Evolutionary conservation across 495 filamentous ascomycete species (phyloP), one percentile per base, ranked within the genome.

Genomic region (Hyphodiscus hymeniophilus): DNA sequence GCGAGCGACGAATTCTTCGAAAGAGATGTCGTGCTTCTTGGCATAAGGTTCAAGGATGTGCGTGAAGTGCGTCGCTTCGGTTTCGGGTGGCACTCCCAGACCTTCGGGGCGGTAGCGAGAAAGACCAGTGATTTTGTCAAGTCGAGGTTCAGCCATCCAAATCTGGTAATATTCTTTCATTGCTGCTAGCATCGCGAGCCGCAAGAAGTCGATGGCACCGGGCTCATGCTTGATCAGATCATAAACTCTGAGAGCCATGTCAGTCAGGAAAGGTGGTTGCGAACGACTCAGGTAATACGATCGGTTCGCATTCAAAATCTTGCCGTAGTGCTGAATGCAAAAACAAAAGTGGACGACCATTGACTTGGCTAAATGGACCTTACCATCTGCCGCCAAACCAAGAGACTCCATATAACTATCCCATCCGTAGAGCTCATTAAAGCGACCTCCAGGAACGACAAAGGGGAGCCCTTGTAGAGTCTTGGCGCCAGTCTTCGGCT

Each of bases 331-430:
- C 65, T 87, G 81, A 66, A 98, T 96, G 68, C 87, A 90, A 68
- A 98, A 98, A 64, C 85, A 90, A 65, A 97, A 97, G 67, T 98
- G 91, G 54, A 78, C 67, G 26, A 97, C 87, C 87, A 97, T 97
- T 20, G 84, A 76, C 66, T 94, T 94, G 46, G 86, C 87, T 32
- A 98, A 67, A 58, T 94, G 76, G 30, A 84, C 80, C 39, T 84
- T 82, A 58, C 86, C 84, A 60, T 89, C 84, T 50, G 81, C 80
- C 32, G 96, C 64, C 51, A 98, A 72, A 3, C 90, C 89, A 8
- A 96, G 69, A 7, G 90, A 88, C 57, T 87, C 88, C 86, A 98
- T 95, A 67, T 94, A 97, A 60, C 87, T 94, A 63, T 98, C 92
- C 92, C 92, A 98, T 13, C 77, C 88, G 59, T 98, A 98, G 18